Percentiles rank a stretch among this genome's conserved stretches.
phyloP scores from a whole-genome alignment of 306 rosid genomes.

The Carpinus fangiana region DNA sequence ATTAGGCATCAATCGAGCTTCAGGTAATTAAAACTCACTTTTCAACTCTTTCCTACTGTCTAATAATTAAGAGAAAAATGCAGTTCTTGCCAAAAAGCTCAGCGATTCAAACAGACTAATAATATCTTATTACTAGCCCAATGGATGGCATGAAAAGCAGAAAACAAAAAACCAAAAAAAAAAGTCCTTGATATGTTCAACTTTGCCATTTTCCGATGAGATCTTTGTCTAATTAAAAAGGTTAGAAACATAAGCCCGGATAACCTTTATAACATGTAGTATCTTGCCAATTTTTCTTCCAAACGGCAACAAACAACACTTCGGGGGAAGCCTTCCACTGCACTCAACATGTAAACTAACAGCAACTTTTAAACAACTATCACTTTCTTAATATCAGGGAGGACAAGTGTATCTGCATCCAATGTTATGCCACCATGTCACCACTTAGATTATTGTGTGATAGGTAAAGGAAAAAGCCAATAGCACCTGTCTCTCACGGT shows the following conservation, averaged over 20 bases:
- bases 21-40: neutral
- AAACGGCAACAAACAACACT: neutral
- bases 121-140: neutral
- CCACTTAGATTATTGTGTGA: neutral
- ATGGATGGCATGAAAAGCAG: neutral
- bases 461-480: neutral
- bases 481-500: neutral
- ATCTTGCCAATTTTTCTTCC: neutral
- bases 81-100: slow-evolving; percentile 1
- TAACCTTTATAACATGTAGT: neutral
- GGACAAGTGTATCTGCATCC: neutral
- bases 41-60: neutral
- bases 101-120: neutral
- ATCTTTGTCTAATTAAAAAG: neutral
- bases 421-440: neutral
- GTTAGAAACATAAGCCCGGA: too few relatives aligned
- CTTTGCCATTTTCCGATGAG: neutral
- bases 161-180: neutral
- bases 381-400: neutral
- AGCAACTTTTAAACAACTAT: neutral
- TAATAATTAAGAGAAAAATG: neutral
- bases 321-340: neutral
- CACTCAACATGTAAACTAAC: neutral
- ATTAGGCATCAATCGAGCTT: neutral
- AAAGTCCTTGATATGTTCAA: neutral